phyloP scores from a whole-genome alignment of 768 basidiomycete genomes.

The Suillus plorans region DNA sequence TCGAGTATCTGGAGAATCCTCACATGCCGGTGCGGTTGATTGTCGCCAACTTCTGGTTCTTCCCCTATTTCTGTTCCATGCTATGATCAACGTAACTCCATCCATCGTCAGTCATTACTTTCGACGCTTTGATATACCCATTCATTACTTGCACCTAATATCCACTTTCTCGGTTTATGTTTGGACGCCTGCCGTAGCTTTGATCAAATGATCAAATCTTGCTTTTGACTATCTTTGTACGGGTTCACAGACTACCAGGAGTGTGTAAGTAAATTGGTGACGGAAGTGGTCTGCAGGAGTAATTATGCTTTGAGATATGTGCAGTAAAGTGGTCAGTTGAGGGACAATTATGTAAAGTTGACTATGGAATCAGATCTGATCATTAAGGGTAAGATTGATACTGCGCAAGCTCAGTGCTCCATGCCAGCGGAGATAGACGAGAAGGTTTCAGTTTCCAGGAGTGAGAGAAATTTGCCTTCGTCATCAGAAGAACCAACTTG shows the following conservation, averaged over 20 bases:
- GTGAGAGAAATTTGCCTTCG: neutral
- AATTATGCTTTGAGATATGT: conserved; percentile 16
- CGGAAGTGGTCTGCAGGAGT: neutral
- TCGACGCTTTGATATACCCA: conserved; percentile 39
- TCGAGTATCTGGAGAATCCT: conserved; percentile 64
- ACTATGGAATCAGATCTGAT: neutral
- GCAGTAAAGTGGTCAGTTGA: conserved; percentile 7
- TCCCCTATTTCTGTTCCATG: conserved; percentile 20
- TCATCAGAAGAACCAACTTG: neutral
- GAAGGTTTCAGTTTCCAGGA: neutral
- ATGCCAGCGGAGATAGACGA: neutral
- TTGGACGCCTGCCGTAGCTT: conserved; percentile 24
- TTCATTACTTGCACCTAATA: conserved; percentile 36
- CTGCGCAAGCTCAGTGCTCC: neutral
- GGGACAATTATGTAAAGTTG: conserved; percentile 1
- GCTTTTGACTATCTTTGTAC: conserved; percentile 24
- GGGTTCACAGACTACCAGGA: conserved; percentile 28
- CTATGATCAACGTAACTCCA: conserved; percentile 25
- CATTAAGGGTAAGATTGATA: neutral
- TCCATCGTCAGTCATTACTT: conserved; percentile 36
- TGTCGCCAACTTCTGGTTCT: conserved; percentile 11
- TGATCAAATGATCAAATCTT: conserved; percentile 24
- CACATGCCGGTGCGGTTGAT: conserved; percentile 75
- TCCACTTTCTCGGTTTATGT: conserved; percentile 30
- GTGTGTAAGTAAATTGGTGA: conserved; percentile 30